Conservation (phyloP, 2,329 filamentous ascomycete species). For the Thelonectria rubi region DNA sequence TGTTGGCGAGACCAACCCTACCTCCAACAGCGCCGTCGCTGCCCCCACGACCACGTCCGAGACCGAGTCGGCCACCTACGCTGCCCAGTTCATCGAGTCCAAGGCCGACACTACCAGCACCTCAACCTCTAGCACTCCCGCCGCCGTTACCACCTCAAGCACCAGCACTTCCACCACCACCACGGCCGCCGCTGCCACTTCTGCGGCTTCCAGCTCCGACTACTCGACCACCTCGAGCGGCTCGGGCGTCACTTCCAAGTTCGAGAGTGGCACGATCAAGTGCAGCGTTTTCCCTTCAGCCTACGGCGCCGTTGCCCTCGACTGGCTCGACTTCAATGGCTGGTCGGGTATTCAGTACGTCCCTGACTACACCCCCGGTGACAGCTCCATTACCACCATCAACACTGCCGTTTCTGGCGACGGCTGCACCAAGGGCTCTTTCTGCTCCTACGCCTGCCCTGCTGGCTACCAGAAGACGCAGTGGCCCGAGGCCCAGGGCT, state of each 20-base stretch:
- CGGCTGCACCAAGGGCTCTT: constrained; percentile 68
- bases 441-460: constrained; percentile 96
- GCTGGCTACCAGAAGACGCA: constrained; percentile 91
- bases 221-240: constrained; percentile 37
- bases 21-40: constrained; percentile 54
- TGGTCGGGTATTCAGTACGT: constrained; percentile 82
- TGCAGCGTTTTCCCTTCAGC: constrained; percentile 80
- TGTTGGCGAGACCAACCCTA: constrained; percentile 66
- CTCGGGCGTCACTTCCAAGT: constrained; percentile 70
- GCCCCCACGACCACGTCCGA: constrained; percentile 47
- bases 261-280: constrained; percentile 77
- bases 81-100: constrained; percentile 62
- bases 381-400: constrained; percentile 68
- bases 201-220: constrained; percentile 36
- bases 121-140: constrained; percentile 25
- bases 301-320: constrained; percentile 79
- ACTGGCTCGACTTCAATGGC: constrained; percentile 75
- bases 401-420: constrained; percentile 69
- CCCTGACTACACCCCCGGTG: constrained; percentile 58
- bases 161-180: constrained; percentile 29
- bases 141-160: constrained; percentile 26
- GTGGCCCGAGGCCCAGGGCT: constrained; percentile 82
- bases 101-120: constrained; percentile 50
- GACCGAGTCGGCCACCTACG: constrained; percentile 47
- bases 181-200: constrained; percentile 28